phyloP scores from a whole-genome alignment of 2,329 filamentous ascomycete species.

The Monosporascus cannonballus region DNA sequence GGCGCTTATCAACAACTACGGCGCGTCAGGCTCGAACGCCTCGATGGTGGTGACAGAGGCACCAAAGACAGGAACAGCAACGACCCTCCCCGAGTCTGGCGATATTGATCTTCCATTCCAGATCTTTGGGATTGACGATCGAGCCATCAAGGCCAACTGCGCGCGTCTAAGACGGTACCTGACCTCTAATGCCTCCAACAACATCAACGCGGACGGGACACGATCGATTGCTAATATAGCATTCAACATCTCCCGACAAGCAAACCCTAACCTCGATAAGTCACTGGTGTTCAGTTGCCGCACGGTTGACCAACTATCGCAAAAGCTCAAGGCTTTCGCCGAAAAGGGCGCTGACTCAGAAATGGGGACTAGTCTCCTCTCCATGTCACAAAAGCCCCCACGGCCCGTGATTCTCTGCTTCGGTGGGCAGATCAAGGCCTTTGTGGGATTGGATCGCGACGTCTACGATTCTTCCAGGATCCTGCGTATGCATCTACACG shows the following conservation, averaged over 20 bases:
- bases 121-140: conserved; percentile 14
- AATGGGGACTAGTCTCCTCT: neutral
- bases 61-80: conserved; percentile 6
- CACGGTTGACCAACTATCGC: conserved; percentile 20
- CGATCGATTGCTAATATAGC: conserved; percentile 20
- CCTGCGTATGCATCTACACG: conserved; percentile 20
- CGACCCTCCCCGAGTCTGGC: conserved; percentile 3
- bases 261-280: conserved; percentile 18
- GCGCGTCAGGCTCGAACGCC: conserved; percentile 26
- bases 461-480: conserved; percentile 22
- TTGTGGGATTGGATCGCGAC: conserved; percentile 22
- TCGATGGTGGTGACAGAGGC: conserved; percentile 17
- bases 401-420: conserved; percentile 31
- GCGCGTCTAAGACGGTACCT: conserved; percentile 10
- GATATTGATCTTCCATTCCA: conserved; percentile 10
- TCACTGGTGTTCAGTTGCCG: conserved; percentile 19
- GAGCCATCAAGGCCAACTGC: conserved; percentile 14
- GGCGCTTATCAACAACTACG: conserved; percentile 30
- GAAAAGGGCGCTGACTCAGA: conserved; percentile 1
- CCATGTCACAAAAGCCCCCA: conserved; percentile 4
- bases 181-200: conserved; percentile 10
- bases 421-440: conserved; percentile 25
- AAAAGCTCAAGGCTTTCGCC: conserved; percentile 10
- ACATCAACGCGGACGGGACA: conserved; percentile 1
- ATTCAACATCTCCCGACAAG: conserved; percentile 26